Evolutionary conservation across 164 flowering plant species (phyloP).

Genomic region (Nymphaea thermarum): DNA sequence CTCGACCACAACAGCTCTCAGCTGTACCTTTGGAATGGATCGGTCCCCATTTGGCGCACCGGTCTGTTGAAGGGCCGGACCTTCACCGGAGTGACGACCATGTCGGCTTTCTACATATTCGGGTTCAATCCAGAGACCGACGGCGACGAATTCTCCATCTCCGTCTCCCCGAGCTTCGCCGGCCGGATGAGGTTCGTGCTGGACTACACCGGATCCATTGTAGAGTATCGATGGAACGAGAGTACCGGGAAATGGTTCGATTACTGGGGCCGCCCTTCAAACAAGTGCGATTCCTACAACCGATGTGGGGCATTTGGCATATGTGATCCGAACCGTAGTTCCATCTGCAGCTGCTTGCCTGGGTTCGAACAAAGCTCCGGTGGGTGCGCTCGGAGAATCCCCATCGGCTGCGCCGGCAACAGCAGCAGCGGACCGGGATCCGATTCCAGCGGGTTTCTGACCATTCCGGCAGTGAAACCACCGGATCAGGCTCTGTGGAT

Average conservation of each 20-base stretch:
- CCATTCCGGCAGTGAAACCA: background rate
- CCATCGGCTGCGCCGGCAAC: background rate
- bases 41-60: slow-evolving; percentile 1
- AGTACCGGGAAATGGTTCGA: background rate
- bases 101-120: background rate
- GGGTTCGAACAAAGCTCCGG: background rate
- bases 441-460: background rate
- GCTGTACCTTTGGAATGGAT: slow-evolving; percentile 3
- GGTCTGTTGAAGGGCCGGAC: slow-evolving; percentile 3
- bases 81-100: background rate
- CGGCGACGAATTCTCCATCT: background rate
- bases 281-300: background rate
- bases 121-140: background rate
- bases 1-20: background rate
- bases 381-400: background rate
- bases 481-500: background rate
- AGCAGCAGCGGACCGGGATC: background rate
- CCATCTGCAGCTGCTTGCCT: background rate
- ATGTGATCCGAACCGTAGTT: background rate
- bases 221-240: background rate
- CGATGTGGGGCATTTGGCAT: background rate
- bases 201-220: background rate
- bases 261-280: background rate
- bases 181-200: background rate
- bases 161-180: background rate